Base-by-base conservation (phyloP, 805 yeast species). In the Ogataea nonfermentans region DNA sequence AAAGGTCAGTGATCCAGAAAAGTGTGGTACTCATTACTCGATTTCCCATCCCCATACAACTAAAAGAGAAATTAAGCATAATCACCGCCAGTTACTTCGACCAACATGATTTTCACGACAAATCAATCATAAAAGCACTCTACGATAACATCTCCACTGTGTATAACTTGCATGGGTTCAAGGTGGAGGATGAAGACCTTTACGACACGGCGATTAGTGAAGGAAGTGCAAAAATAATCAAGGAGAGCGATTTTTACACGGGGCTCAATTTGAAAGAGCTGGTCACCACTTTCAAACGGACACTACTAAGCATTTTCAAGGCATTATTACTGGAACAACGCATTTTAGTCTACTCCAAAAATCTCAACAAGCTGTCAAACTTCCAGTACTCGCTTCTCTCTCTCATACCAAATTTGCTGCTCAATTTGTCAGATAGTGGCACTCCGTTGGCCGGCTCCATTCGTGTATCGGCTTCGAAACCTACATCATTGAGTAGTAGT, bases 61-160 rank as follows among this genome's bases (percentile, higher is more conserved):
- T 93, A 41, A 84, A 83, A 55, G 97, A 93, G 52, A 93, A 93
- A 60, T 65, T 93, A 47, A 83, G 95, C 32, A 87, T 93, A 17
- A 86, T 91, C 22, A 90, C 98, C 0, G 78, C 81, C 44, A 84
- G 89, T 2, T 91, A 81, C 61, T 93, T 93, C 56, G 70, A 78
- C 35, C 99, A 93, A 56, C 76, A 74, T 32, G 79, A 84, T 56
- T 86, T 93, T 51, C 69, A 71, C 20, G 95, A 93, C 61, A 74
- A 74, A 44, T 68, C 72, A 4, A 73, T 91, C 17, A 72, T 91
- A 25, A 79, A 78, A 35, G 74, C 81, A 13, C 67, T 91, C 26
- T 87, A 78, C 56, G 84, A 79, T 11, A 88, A 83, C 59, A 61
- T 84, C 37, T 69, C 75, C 39, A 58, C 63, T 12, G 65, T 67